Evolutionary conservation across 768 basidiomycete genomes (phyloP), one percentile per base, ranked within the genome.

Genomic region (Kwoniella mangroviensis): DNA sequence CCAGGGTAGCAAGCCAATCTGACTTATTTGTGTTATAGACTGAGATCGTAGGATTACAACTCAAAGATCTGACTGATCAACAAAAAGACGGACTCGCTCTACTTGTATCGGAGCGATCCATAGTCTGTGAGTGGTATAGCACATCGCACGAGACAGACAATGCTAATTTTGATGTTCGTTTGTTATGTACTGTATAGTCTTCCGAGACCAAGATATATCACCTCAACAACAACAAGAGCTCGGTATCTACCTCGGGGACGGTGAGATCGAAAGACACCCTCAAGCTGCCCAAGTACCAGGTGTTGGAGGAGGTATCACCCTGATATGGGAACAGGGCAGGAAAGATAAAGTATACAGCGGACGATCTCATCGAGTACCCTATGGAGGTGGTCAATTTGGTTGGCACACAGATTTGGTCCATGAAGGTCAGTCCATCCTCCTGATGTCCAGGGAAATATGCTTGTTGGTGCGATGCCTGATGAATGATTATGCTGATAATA

Each of bases 61-160:
- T 93, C 26, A 85, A 89, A 67, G 88, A 90, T 75, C 85, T 92
- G 10, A 86, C 75, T 84, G 84, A 87, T 68, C 69, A 84, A 34
- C 91, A 93, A 81, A 92, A 91, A 83, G 90, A 93, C 77, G 92
- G 93, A 77, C 85, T 93, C 22, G 74, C 74, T 45, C 64, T 75
- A 9, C 69, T 75, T 10, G 67, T 75, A 4, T 66, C 72, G 11
- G 74, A 82, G 69, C 75, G 81, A 58, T 69, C 72, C n/a, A 79
- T 82, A 42, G 81, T 82, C 34, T 81, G 70, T 66, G 34, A 63
- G 68, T 69, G 7, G 15, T 12, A 53, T 52, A 53, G 0, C 26
- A 7, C 6, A 9, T 45, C 21, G 28, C 1, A 26, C 34, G 4
- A 34, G 4, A 34, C 4, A 4, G 34, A 34, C 34, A 7, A 34